phyloP scores from a whole-genome alignment of 2,329 filamentous ascomycete genomes.

The Trichoderma simmonsii region DNA sequence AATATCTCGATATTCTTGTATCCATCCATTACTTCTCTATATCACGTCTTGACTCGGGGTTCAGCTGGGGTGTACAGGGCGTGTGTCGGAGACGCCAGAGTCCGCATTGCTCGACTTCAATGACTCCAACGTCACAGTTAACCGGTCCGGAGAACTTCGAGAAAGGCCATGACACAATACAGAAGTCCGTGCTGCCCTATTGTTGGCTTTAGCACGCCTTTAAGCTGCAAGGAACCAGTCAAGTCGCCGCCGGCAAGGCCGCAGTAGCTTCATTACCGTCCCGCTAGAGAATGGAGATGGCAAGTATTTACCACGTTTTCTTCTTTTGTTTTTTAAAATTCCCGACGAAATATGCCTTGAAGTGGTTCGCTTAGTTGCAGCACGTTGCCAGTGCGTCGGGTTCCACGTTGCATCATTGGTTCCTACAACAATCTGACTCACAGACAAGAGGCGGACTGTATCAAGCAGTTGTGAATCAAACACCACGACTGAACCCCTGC shows the following conservation, averaged over 20 bases:
- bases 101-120: neutral
- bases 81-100: conserved; percentile 2
- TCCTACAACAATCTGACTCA: neutral
- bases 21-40: neutral
- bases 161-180: conserved; percentile 5
- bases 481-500: neutral
- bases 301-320: conserved; percentile 1
- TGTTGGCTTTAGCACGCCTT: conserved; percentile 23
- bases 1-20: neutral
- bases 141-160: neutral
- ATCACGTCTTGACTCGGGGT: neutral
- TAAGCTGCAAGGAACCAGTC: conserved; percentile 35
- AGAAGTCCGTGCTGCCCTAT: conserved; percentile 2
- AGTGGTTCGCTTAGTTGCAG: neutral
- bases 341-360: neutral
- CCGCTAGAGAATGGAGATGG: conserved; percentile 14
- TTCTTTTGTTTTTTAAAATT: neutral
- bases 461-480: neutral
- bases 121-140: neutral
- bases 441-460: neutral
- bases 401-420: neutral
- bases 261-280: conserved; percentile 21
- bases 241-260: conserved; percentile 24
- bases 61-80: neutral
- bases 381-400: neutral